phyloP scores from a whole-genome alignment of 164 flowering plant genomes.

The Tinospora cordifolia region DNA sequence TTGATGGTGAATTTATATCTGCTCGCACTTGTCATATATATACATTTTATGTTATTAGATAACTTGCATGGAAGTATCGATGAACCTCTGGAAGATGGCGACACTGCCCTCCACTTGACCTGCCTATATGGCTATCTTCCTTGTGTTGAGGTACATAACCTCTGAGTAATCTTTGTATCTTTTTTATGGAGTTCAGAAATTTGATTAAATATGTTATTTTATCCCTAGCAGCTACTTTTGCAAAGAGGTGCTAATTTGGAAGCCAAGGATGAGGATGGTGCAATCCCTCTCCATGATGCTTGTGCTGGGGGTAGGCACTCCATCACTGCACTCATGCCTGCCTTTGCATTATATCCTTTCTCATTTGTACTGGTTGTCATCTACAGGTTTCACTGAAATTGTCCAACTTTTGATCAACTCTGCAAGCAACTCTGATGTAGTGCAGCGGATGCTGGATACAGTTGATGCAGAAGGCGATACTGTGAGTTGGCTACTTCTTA shows the following conservation, averaged over 20 bases:
- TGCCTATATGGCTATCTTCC: slow-evolving; percentile 73
- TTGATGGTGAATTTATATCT: background rate
- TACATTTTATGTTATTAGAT: slow-evolving; percentile 31
- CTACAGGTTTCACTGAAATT: slow-evolving; percentile 65
- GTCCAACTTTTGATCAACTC: slow-evolving; percentile 48
- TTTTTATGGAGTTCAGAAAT: background rate
- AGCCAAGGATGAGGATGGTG: slow-evolving; percentile 88
- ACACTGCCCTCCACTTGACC: slow-evolving; percentile 75
- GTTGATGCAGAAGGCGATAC: slow-evolving; percentile 85
- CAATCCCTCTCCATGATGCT: slow-evolving; percentile 93
- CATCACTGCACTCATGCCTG: background rate
- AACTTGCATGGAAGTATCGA: slow-evolving; percentile 58
- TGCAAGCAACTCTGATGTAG: slow-evolving; percentile 33
- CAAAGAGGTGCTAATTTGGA: slow-evolving; percentile 80
- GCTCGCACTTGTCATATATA: background rate
- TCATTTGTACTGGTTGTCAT: background rate
- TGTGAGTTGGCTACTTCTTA: slow-evolving; percentile 34
- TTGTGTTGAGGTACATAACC: slow-evolving; percentile 56
- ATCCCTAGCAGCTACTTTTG: slow-evolving; percentile 50
- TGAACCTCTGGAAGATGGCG: slow-evolving; percentile 83
- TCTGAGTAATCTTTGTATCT: background rate
- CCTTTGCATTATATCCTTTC: background rate
- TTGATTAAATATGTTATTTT: background rate
- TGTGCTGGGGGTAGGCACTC: slow-evolving; percentile 71
- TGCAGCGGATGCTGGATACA: slow-evolving; percentile 60